Base-by-base conservation (phyloP, 306 rosid species). In the Inga leiocalycina region DNA sequence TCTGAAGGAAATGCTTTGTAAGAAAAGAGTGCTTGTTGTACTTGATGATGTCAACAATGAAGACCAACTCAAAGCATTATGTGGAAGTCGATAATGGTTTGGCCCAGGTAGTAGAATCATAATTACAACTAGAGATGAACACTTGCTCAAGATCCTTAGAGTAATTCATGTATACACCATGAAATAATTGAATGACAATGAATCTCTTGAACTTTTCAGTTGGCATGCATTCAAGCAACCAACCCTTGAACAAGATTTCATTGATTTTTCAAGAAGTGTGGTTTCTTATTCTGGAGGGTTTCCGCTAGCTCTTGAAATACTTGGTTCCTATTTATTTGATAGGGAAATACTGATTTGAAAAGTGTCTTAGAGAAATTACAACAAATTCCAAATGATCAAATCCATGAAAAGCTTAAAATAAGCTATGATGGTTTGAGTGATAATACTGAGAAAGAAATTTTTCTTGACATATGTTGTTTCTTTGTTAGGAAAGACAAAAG, bases 151-250 rank as follows among this genome's bases (percentile, higher is more conserved):
- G 10, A 2, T 70, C 51, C 52, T 70, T n/a, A 5, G 27, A n/a
- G 75, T 4, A 4, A 27, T 19, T 43, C 14, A 20, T 17, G 10
- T 19, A 20, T 70, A 43, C 4, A 43, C 1, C 3, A 2, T 70
- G 75, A 70, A 41, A 43, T 52, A 70, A 70, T 19, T 70, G 75
- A 35, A 70, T 43, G 32, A 41, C 46, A 10, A 10, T 43, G 75
- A 70, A n/a, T 70, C 75, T 4, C 51, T 70, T 43, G 75, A 43
- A 43, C 75, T 41, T 41, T 41, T 70, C 1, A 70, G 75, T 70
- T 70, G 75, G 75, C 75, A 70, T 20, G 75, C 75, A 43, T 70
- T 70, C 43, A 70, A 70, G 16, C 51, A 43, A 70, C 19, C 32
- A 2, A 11, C 4, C 2, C 54, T 35, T 0, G 11, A 10, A 70